phyloP scores from a whole-genome alignment of 495 filamentous ascomycete genomes.

The Aspergillus nanangensis region DNA sequence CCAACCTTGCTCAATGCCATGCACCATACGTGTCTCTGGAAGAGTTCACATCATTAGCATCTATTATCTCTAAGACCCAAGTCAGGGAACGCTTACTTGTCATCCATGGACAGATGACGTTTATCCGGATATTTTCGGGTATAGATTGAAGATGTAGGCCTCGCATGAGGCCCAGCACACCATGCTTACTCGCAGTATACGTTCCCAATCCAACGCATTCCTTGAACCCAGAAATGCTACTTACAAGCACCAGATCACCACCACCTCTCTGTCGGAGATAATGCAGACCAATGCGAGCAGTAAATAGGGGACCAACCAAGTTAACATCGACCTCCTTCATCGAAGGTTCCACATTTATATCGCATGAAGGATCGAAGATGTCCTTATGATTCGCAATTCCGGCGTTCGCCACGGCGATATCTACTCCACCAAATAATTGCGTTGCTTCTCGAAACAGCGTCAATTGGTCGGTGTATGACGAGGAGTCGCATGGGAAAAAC shows the following conservation, averaged over 20 bases:
- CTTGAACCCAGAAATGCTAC: constrained; percentile 29
- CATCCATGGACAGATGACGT: constrained; percentile 39
- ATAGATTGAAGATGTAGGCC: constrained; percentile 21
- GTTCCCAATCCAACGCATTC: constrained; percentile 27
- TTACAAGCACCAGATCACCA: constrained; percentile 31
- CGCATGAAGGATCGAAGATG: constrained; percentile 18
- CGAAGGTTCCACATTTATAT: constrained; percentile 22
- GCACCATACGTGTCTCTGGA: constrained; percentile 27
- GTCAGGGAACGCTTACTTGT: constrained; percentile 22
- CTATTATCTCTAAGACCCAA: not conserved
- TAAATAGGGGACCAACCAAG: constrained; percentile 25
- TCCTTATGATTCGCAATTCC: constrained; percentile 28
- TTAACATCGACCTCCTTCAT: constrained; percentile 32
- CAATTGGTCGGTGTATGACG: constrained; percentile 29
- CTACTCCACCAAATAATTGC: constrained; percentile 18
- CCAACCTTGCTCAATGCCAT: constrained; percentile 32
- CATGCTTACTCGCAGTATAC: constrained; percentile 35
- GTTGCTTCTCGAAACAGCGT: constrained; percentile 21
- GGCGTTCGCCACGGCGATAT: constrained; percentile 31
- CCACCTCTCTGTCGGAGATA: constrained; percentile 25
- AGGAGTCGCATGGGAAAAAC: constrained; percentile 29
- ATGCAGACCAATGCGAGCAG: constrained; percentile 24
- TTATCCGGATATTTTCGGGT: constrained; percentile 28
- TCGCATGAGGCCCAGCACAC: constrained; percentile 31
- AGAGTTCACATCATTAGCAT: not conserved